Evolutionary conservation across 768 basidiomycete genomes (phyloP), one percentile per base, ranked within the genome.

Genomic region (Leucosporidium yakuticum): DNA sequence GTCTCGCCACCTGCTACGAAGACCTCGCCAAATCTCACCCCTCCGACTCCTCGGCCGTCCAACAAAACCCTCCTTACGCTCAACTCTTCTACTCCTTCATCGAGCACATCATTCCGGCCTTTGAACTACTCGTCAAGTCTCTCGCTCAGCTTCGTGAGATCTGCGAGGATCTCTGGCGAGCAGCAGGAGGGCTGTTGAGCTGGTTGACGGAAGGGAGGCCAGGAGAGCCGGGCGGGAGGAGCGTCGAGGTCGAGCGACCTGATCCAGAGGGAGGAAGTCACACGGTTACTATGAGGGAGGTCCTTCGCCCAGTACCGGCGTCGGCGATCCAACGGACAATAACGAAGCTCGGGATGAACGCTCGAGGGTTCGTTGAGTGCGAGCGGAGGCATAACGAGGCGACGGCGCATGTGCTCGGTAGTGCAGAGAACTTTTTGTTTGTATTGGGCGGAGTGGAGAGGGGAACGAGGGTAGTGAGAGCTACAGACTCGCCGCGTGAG

Each of bases 181-280:
- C 53, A 8, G 51, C 62, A 4, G 62, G 62, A 36, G 62, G 62
- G 27, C 39, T 44, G 27, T 4, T 63, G 7, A 53, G 51, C 15
- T 27, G 39, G 19, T 3, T 39, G 6, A 29, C 5, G n/a, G 11
- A n/a, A 6, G 36, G 27, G 7, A 44, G 39, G 39, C 39, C 39
- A 44, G 39, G 39, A 44, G 39, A 44, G 14, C 39, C 6, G 39
- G 39, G 39, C 39, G n/a, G 36, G 9, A 53, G 47, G 5, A 29
- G 39, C 19, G 62, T 63, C 39, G 62, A 56, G 36, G 36, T 44
- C 2, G 62, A 63, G n/a, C 5, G 19, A 29, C 53, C 53, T 1
- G 62, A 63, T 29, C 62, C 62, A 11, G 53, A 53, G 17, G 62
- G 62, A 4, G 62, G 62, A 6, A 44, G 53, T 36, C 51, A 63